These are phyloP conservation scores for Alternaria arbusti DNA, from an alignment of 2,329 filamentous ascomycete species.

Conservation along the genomic window DNA sequence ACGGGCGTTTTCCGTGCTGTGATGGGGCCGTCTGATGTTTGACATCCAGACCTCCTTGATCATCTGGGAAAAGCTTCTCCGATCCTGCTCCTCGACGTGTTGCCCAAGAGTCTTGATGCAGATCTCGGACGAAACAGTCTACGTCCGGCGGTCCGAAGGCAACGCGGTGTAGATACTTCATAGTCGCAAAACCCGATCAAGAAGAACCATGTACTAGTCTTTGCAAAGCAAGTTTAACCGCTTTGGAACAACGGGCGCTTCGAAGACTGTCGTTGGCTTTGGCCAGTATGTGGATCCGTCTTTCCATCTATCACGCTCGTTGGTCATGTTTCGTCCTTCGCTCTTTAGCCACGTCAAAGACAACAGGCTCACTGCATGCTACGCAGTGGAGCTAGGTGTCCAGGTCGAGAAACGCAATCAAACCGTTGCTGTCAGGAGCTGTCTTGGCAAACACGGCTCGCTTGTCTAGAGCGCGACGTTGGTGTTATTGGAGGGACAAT, in stretches of 20 bases:
- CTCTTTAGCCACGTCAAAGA: slow-evolving; percentile 17
- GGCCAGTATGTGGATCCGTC: slow-evolving; percentile 8
- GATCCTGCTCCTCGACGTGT: not conserved
- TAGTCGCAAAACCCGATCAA: not conserved
- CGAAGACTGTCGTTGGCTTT: slow-evolving; percentile 7
- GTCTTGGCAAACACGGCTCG: slow-evolving; percentile 11
- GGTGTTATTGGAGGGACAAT: slow-evolving; percentile 1
- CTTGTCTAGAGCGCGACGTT: not conserved
- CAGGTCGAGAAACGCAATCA: slow-evolving; percentile 18
- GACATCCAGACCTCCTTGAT: not conserved
- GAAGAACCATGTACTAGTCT: not conserved
- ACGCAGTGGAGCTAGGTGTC: slow-evolving; percentile 7
- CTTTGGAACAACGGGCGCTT: slow-evolving; percentile 9
- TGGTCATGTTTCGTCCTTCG: slow-evolving; percentile 32
- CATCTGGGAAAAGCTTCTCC: not conserved
- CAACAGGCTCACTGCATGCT: slow-evolving; percentile 7
- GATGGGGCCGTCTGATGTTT: not conserved
- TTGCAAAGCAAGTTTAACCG: slow-evolving; percentile 4
- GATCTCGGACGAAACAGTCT: not conserved
- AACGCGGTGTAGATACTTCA: not conserved
- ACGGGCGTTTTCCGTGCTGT: not conserved
- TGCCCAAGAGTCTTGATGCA: not conserved
- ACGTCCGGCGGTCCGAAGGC: not conserved
- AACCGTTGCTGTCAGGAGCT: slow-evolving; percentile 8
- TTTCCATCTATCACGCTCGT: slow-evolving; percentile 12